Evolutionary conservation across 345 rosid genomes (phyloP), one percentile per base, ranked within the genome.

Genomic region (Conringia planisiliqua): DNA sequence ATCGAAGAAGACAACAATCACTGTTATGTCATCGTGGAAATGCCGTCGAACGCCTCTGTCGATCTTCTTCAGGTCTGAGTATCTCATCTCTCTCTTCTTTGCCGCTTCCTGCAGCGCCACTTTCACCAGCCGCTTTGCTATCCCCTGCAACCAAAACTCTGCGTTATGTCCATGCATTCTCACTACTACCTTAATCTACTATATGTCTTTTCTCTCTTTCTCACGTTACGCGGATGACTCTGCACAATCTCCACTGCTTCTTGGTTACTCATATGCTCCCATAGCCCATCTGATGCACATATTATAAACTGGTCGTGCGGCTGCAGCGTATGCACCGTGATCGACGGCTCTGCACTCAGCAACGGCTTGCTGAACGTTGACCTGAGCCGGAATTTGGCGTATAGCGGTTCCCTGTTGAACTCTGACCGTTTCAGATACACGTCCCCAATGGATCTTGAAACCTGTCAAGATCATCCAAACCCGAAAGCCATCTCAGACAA

Each of bases 21-120:
- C 97, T 2, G 98, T 91, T 56, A 88, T 91, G 82, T 93, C 98
- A 46, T 93, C 98, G 44, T 93, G 98, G 91, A 93, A 93, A 87
- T 89, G 94, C 14, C 98, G 79, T 10, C 98, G 77, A 4, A 93
- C 97, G 0, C 97, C 97, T 3, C 97, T 90, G 80, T 93, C 97
- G 3, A 93, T 93, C 90, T 87, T 89, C 80, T 93, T 93, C 82
- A 93, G 77, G 86, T 93, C 98, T 0, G 98, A 89, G 83, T 91
- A 89, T 51, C 98, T 85, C 97, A 94, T 90, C 78, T 91, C 97
- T 75, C 98, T 76, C 85, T 94, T 94, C 84, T 87, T 91, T 0
- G 98, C 97, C 1, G 96, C 98, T 82, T 85, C 95, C 74, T 87
- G 91, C 4, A 91, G 81, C 30, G 97, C 98, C 12, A 81, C 82